Evolutionary conservation across 257 asterid species (phyloP), one percentile per base, ranked within the genome.

Genomic region (Perilla frutescens): DNA sequence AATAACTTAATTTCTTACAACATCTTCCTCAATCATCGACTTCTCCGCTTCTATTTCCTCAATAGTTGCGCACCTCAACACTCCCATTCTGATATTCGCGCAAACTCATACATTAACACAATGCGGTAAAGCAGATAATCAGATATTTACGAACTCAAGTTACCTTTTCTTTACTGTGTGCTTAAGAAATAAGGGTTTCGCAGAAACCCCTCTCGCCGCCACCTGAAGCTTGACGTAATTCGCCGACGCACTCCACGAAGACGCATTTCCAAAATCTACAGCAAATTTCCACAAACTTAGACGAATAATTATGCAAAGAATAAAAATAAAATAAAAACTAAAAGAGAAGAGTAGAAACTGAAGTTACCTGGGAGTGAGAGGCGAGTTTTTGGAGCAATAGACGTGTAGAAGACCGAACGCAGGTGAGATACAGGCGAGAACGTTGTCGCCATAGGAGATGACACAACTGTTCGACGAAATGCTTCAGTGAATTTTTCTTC

Each of bases 41-140:
- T 95, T 95, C 86, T 92, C 98, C 39, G 87, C 96, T 81, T 90
- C 98, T 12, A 95, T 92, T 81, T 95, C 97, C 66, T 95, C 97
- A 36, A 87, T 78, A 61, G 97, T 95, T 58, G 97, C 98, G 78
- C 96, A 86, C 75, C 83, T 86, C 62, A 91, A 7, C 12, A 80
- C 88, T 48, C 90, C 91, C 53, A 51, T 62, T 79, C 99, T 95
- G 85, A 72, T 69, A 70, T 77, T 70, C 51, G 63, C 67, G 57
- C 65, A 68, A 41, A 68, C 6, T 56, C 77, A 79, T 37, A 66
- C 50, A 66, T 44, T 12, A 55, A 66, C 37, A 75, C 5, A 60
- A 40, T 14, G 32, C 39, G 2, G 4, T 2, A 55, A 55, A 9
- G 62, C 56, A 56, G 50, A 48, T 20, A 26, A 69, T 5, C 41